phyloP scores from a whole-genome alignment of 2,329 filamentous ascomycete species.

The Tolypocladium endophyticum region DNA sequence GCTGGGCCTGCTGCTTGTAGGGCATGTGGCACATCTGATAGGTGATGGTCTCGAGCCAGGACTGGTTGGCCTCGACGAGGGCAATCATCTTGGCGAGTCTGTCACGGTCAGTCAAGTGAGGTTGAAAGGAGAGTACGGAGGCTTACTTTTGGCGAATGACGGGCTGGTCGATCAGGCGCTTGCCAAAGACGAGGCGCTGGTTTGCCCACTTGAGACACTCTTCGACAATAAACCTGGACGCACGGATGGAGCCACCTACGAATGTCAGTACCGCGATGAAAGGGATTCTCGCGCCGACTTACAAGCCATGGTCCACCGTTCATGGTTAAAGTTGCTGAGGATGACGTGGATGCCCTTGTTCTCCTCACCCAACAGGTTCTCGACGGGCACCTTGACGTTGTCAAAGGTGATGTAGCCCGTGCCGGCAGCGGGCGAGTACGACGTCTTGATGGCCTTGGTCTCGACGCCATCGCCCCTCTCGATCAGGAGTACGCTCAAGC shows the following conservation, averaged over 20 bases:
- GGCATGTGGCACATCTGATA: slow-evolving; percentile 84
- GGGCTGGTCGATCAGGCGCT: slow-evolving; percentile 72
- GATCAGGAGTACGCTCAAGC: slow-evolving; percentile 67
- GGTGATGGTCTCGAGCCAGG: slow-evolving; percentile 75
- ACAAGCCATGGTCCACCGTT: slow-evolving; percentile 68
- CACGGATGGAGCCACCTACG: slow-evolving; percentile 47
- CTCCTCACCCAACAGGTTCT: slow-evolving; percentile 70
- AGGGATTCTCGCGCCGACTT: slow-evolving; percentile 14
- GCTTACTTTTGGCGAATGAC: slow-evolving; percentile 69
- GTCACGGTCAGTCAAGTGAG: slow-evolving; percentile 2
- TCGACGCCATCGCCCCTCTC: slow-evolving; percentile 64
- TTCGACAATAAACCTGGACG: slow-evolving; percentile 61
- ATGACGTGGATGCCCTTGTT: slow-evolving; percentile 81
- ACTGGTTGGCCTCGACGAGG: slow-evolving; percentile 69
- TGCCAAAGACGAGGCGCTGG: slow-evolving; percentile 75
- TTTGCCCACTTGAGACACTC: slow-evolving; percentile 84
- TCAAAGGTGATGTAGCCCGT: slow-evolving; percentile 76
- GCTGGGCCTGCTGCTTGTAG: slow-evolving; percentile 63
- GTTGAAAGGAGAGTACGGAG: background rate
- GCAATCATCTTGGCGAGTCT: slow-evolving; percentile 81
- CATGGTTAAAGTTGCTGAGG: slow-evolving; percentile 81
- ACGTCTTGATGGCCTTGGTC: slow-evolving; percentile 69
- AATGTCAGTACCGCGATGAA: slow-evolving; percentile 3
- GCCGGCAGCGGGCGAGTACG: slow-evolving; percentile 68
- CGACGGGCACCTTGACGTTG: slow-evolving; percentile 74